A percentile compares a stretch with the other conserved stretches of the same genome.
Evolutionary conservation across 164 flowering plant genomes (phyloP).

Genomic region (Umbellularia californica): DNA sequence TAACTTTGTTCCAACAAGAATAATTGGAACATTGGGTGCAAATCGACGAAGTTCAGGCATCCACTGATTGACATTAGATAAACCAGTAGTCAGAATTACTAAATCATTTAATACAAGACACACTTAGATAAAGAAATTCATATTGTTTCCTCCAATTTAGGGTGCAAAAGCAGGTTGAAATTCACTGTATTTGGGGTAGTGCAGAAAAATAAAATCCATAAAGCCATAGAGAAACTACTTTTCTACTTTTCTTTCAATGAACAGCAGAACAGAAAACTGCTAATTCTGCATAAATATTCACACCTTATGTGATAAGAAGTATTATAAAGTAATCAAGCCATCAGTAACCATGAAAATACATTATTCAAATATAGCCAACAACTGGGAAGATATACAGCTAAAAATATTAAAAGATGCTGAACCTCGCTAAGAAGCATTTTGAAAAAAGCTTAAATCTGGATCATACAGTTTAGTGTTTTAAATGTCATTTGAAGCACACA

Average conservation of each 20-base stretch:
- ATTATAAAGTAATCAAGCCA: too few species aligned
- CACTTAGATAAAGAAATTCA: not conserved
- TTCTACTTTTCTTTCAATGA: too few species aligned
- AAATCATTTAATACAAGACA: not conserved
- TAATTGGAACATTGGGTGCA: slow-evolving; percentile 94
- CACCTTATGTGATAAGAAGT: too few species aligned
- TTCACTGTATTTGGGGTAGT: too few species aligned
- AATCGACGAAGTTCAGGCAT: slow-evolving; percentile 98
- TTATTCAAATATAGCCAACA: not conserved
- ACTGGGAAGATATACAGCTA: too few species aligned
- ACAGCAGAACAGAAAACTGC: too few species aligned
- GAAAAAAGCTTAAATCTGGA: not conserved
- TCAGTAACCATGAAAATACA: not conserved
- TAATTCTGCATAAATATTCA: too few species aligned
- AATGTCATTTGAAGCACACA: not conserved
- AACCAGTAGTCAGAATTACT: not conserved
- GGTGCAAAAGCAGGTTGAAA: not conserved
- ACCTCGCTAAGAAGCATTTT: not conserved
- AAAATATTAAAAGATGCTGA: too few species aligned
- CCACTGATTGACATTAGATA: slow-evolving; percentile 52
- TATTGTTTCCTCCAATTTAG: not conserved
- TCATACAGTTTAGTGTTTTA: not conserved
- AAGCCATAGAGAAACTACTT: too few species aligned
- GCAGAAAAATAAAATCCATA: too few species aligned
- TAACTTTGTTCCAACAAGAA: slow-evolving; percentile 94